Conservation (phyloP, 345 rosid genomes). For the Salix exigua region DNA sequence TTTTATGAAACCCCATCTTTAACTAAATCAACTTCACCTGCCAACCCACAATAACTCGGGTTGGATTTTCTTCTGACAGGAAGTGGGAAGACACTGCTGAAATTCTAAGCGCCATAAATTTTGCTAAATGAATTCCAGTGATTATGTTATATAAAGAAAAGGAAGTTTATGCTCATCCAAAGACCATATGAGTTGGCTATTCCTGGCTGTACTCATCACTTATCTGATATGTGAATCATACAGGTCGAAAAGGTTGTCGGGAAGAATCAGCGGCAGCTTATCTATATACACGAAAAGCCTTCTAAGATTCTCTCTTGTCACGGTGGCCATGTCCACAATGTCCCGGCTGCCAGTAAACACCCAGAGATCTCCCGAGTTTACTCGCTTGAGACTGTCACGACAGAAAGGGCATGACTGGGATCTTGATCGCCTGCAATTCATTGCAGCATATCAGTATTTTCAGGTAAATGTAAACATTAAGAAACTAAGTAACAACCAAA, state of each 20-base stretch:
- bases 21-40: constrained; percentile 20
- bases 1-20: constrained; percentile 7
- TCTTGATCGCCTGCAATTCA: constrained; percentile 11
- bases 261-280: constrained; percentile 9
- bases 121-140: background rate
- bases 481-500: background rate
- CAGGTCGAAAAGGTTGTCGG: constrained; percentile 1
- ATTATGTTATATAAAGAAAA: background rate
- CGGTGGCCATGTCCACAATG: constrained; percentile 7
- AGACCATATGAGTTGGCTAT: background rate
- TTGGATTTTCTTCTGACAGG: constrained; percentile 7
- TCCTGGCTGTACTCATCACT: background rate
- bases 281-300: constrained; percentile 21
- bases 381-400: constrained; percentile 17
- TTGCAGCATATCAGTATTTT: background rate
- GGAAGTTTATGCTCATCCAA: background rate
- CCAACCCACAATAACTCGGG: constrained; percentile 8
- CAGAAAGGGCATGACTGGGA: constrained; percentile 20
- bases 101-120: background rate
- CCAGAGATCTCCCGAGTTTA: constrained; percentile 19
- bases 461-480: background rate
- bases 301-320: constrained; percentile 8
- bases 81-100: constrained; percentile 13
- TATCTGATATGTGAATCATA: constrained; percentile 16
- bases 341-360: constrained; percentile 1